phyloP scores from a whole-genome alignment of 176 grass and related monocot genomes.

The Musa schizocarpa region DNA sequence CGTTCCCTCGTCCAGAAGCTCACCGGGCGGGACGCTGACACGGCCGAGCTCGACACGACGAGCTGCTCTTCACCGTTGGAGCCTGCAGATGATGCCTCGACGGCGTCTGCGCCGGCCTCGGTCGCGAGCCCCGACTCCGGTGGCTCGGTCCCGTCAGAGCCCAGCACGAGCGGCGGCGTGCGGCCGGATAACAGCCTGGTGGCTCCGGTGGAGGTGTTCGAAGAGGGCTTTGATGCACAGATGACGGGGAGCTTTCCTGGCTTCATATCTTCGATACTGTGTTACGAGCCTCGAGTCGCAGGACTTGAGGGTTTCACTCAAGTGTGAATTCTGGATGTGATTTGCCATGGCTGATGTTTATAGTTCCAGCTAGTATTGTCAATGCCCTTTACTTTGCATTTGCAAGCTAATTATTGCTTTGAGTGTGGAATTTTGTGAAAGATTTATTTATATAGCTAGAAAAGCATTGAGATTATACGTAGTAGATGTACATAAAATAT shows the following conservation, averaged over 20 bases:
- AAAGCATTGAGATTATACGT: no score
- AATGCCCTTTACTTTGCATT: no score
- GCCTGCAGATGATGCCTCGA: no score
- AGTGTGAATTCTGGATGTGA: no score
- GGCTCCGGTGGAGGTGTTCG: background rate
- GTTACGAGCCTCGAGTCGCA: background rate
- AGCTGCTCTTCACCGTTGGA: background rate
- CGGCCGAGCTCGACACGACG: background rate
- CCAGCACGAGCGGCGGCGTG: background rate
- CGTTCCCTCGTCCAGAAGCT: constrained; percentile 7
- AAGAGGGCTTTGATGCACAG: background rate
- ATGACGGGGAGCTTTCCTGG: background rate
- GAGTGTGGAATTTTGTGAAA: no score
- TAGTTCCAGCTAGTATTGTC: no score
- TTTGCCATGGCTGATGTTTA: no score
- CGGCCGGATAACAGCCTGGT: background rate
- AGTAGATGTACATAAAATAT: no score
- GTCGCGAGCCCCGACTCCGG: background rate
- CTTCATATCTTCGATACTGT: background rate
- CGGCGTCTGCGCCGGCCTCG: no score
- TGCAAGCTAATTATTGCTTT: no score
- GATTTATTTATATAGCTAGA: no score
- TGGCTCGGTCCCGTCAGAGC: background rate
- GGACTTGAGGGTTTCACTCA: no score
- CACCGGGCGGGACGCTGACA: constrained; percentile 5